phyloP scores from a whole-genome alignment of 768 basidiomycete genomes.

The Phlebiopsis flavidoalba region DNA sequence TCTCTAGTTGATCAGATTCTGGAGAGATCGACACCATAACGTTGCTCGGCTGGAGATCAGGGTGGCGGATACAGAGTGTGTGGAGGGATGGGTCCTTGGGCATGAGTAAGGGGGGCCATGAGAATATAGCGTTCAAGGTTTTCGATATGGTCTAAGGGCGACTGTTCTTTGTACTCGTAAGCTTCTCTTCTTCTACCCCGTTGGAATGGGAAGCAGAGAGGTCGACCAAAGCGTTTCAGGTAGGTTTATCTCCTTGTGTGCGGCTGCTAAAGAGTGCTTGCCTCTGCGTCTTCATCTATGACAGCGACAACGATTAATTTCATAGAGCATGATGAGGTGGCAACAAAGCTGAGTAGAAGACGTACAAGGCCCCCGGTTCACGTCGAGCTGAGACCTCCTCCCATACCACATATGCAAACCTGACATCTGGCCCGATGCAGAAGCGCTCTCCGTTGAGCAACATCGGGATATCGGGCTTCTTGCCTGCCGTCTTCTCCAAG shows the following conservation, averaged over 20 bases:
- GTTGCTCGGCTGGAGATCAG: constrained; percentile 35
- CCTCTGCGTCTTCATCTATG: constrained; percentile 39
- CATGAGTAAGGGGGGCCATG: constrained; percentile 42
- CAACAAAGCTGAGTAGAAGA: too few relatives aligned
- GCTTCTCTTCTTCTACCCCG: constrained; percentile 34
- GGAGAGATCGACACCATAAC: constrained; percentile 18
- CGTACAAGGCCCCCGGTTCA: constrained; percentile 38
- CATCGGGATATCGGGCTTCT: constrained; percentile 25
- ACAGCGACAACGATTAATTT: constrained; percentile 5
- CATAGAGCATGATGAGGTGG: background rate
- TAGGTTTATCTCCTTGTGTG: constrained; percentile 44
- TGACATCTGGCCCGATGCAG: constrained; percentile 32
- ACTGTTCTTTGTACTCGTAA: constrained; percentile 40
- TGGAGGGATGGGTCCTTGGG: constrained; percentile 33
- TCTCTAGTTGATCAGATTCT: constrained; percentile 13
- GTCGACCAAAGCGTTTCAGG: constrained; percentile 42
- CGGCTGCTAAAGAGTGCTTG: constrained; percentile 35
- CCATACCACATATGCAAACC: constrained; percentile 43
- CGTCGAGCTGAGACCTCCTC: constrained; percentile 42
- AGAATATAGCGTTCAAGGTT: constrained; percentile 44
- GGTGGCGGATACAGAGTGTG: constrained; percentile 44
- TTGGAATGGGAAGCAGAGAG: constrained; percentile 32
- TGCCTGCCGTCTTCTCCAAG: constrained; percentile 33
- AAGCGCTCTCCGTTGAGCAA: constrained; percentile 12
- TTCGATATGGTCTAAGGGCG: constrained; percentile 39